Base-by-base conservation (phyloP, 768 basidiomycete genomes). In the Mycena rosella region DNA sequence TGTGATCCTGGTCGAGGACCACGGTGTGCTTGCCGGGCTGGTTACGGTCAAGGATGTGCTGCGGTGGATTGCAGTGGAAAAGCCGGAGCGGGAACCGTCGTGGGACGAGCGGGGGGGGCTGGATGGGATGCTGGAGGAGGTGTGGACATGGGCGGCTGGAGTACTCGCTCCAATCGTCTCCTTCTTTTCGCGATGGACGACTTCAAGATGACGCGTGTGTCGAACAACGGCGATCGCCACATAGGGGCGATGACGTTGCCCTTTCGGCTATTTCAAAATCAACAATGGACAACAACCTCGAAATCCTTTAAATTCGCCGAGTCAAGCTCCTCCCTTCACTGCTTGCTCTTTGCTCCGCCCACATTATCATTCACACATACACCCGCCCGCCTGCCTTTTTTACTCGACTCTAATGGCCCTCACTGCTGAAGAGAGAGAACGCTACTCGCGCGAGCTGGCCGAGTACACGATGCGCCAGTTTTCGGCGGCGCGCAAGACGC, bases 41-140 rank as follows among this genome's bases (percentile, higher is more conserved):
- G 90, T 98, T 38, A 98, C 96, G 0, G 94, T 99, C 52, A 99
- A 99, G 77, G 98, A 99, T 74, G 95, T 98, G 5, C 81, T 99
- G 18, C 91, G 91, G 58, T 95, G 96, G 75, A 97, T 93, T 63
- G 84, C 87, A 18, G 86, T 85, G 30, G 86, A 88, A 73, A 85
- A 85, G 64, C 83, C 85, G 18, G 84, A 84, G 38, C 82, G 81
- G 51, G 81, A 85, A 52, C 84, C 83, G 15, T 87, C 87, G 14
- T 89, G 87, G 88, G 87, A 88, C 71, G 85, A 87, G 65, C 82
- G 84, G 44, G 90, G 89, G 6, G 89, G 89, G n/a, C 78, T 91
- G 15, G 89, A 91, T 73, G 88, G 87, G 17, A 74, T 89, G 52
- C 76, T 91, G 56, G 89, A 90, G 75, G 88, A 90, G 66, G 74